A percentile compares a stretch with the other conserved stretches of the same genome.
phyloP scores from a whole-genome alignment of 495 filamentous ascomycete species.

The Annulohypoxylon moriforme region DNA sequence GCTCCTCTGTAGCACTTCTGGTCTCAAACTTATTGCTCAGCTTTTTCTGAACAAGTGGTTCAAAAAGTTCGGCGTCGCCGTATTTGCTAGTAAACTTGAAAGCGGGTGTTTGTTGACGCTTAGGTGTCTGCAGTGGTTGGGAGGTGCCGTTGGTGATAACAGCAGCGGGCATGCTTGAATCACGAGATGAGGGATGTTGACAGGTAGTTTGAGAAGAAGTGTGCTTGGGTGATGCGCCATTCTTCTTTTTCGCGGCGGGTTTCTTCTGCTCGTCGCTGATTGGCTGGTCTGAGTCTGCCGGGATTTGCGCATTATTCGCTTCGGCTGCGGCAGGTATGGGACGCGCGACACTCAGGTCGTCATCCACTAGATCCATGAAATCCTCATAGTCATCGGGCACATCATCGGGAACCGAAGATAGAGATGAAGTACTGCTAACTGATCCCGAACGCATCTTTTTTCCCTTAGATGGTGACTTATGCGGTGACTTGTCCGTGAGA shows the following conservation, averaged over 20 bases:
- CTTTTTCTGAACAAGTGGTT: slow-evolving; percentile 38
- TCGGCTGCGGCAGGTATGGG: slow-evolving; percentile 42
- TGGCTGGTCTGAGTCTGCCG: slow-evolving; percentile 47
- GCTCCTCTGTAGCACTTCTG: slow-evolving; percentile 34
- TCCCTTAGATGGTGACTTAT: slow-evolving; percentile 23
- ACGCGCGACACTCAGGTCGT: slow-evolving; percentile 40
- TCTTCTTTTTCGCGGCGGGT: slow-evolving; percentile 52
- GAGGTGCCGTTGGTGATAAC: slow-evolving; percentile 38
- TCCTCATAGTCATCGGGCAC: slow-evolving; percentile 46
- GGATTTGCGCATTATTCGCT: slow-evolving; percentile 47
- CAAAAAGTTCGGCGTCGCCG: slow-evolving; percentile 33
- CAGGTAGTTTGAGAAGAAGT: slow-evolving; percentile 39
- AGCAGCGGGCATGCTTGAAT: slow-evolving; percentile 48
- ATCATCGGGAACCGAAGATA: slow-evolving; percentile 56
- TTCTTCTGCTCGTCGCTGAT: slow-evolving; percentile 48
- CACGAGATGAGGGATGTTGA: slow-evolving; percentile 37
- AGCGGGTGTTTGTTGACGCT: slow-evolving; percentile 9
- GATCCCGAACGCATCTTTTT: slow-evolving; percentile 46
- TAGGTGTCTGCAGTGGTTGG: slow-evolving; percentile 21
- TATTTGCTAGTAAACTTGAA: slow-evolving; percentile 45
- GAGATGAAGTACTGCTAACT: slow-evolving; percentile 52
- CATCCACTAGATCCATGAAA: slow-evolving; percentile 46
- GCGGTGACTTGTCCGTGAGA: slow-evolving; percentile 13
- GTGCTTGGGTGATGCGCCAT: slow-evolving; percentile 46
- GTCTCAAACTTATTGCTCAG: slow-evolving; percentile 39